phyloP scores from a whole-genome alignment of 352 stramenopile species.

The Phytopythium mirpurense region DNA sequence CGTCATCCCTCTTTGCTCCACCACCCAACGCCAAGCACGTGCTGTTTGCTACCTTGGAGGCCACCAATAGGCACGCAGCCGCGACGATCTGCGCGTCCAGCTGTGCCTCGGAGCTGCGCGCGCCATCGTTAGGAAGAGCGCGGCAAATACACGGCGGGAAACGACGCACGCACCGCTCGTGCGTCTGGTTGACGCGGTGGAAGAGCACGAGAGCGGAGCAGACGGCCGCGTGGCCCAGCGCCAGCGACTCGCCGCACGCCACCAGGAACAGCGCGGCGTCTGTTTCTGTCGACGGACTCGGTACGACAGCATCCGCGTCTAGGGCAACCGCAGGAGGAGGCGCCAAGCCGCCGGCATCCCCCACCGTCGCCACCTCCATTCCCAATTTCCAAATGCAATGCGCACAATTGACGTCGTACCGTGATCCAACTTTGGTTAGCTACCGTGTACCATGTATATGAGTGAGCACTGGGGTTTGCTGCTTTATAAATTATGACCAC shows the following conservation, averaged over 20 bases:
- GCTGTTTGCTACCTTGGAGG: constrained; percentile 18
- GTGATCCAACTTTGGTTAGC: neutral
- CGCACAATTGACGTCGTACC: neutral
- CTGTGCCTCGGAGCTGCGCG: neutral
- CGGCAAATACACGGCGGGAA: no score
- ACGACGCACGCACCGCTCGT: neutral
- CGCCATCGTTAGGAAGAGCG: no score
- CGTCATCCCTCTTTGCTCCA: no score
- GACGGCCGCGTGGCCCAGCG: constrained; percentile 2
- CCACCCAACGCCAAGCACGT: no score
- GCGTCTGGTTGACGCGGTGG: neutral
- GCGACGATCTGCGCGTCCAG: constrained; percentile 8
- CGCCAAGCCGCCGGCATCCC: no score
- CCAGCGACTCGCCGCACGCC: constrained; percentile 5
- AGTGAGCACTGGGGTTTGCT: no score
- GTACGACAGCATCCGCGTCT: no score
- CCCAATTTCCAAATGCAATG: neutral
- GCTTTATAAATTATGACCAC: no score
- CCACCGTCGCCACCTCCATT: neutral
- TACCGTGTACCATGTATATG: neutral
- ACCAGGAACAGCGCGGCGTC: constrained; percentile 2
- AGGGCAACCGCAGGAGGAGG: no score
- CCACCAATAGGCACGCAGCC: constrained; percentile 11
- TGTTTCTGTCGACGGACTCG: no score
- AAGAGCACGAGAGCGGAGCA: constrained; percentile 3